Evolutionary conservation across 2,329 filamentous ascomycete genomes (phyloP), one percentile per base, ranked within the genome.

Genomic region (Cordyceps tenuipes): DNA sequence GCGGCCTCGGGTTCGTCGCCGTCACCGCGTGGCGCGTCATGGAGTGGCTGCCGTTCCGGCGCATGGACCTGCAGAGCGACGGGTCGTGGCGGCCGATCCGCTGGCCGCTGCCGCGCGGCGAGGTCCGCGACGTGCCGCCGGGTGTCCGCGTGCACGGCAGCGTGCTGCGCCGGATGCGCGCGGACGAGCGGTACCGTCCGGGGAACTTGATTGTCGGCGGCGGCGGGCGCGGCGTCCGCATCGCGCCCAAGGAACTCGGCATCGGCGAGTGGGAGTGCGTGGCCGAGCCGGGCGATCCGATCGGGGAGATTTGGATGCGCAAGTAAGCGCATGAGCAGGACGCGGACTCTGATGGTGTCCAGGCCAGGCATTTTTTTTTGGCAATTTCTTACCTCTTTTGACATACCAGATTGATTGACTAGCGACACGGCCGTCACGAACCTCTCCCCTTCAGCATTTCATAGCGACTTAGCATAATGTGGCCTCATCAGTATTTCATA

Each of bases 131-230:
- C 67, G 85, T 94, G 1, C 90, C 90, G 0, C 72, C 82, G 9
- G 78, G 86, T 58, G 89, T 86, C 0, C 78, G 85, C 23, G 82
- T 94, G 2, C 90, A 94, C 66, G 82, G 85, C 47, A 89, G 86
- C 23, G 90, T 90, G 0, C 84, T 94, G 61, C 82, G 83, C 19
- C 81, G 90, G 7, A 87, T 94, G 84, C 71, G 83, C 51, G 71
- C 75, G 8, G 81, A 91, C 62, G 69, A 77, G 1, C 75, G 66
- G 0, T 94, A 93, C 67, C 79, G 90, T 0, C 90, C 90, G 0
- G 90, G 90, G 0, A 94, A 94, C 63, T 70, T 94, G 57, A 91
- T 94, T 62, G 73, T 92, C 3, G 90, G 90, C 0, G 90, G 90
- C 1, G 90, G 90, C 17, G 90, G 90, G 0, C 77, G 89, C 34